Conservation (phyloP, 1,284 basidiomycete genomes). For the Leccinum cinnamomeum region DNA sequence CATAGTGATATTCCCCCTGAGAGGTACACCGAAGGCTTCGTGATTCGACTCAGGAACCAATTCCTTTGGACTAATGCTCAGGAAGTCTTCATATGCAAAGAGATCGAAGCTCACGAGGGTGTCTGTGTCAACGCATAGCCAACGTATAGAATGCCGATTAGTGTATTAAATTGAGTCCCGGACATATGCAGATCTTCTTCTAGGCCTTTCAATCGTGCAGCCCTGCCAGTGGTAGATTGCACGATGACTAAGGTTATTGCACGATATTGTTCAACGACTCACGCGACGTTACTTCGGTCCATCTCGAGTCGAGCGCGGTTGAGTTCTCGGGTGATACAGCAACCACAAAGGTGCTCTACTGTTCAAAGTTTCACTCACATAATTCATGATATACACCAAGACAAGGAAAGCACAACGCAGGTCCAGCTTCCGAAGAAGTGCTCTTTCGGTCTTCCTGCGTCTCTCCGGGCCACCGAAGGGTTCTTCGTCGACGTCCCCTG, state of each 20-base stretch:
- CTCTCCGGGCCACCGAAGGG: conserved; percentile 43
- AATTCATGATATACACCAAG: conserved; percentile 65
- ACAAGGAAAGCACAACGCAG: conserved; percentile 63
- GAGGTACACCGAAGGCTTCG: conserved; percentile 73
- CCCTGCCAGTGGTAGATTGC: conserved; percentile 38
- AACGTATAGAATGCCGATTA: conserved; percentile 74
- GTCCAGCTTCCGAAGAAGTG: conserved; percentile 63
- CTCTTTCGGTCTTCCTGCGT: conserved; percentile 46
- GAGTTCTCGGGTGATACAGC: neutral
- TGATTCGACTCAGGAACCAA: conserved; percentile 69
- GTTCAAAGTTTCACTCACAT: conserved; percentile 39
- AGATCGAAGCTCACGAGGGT: conserved; percentile 50
- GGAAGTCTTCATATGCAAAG: neutral
- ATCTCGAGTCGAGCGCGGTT: conserved; percentile 39
- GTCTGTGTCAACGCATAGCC: conserved; percentile 82
- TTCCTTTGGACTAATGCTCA: conserved; percentile 44
- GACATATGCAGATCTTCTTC: conserved; percentile 66
- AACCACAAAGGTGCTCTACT: neutral
- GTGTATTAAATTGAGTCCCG: conserved; percentile 66
- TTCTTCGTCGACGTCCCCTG: conserved; percentile 31
- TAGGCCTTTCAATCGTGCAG: conserved; percentile 68
- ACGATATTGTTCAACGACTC: conserved; percentile 3
- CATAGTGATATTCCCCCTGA: conserved; percentile 70
- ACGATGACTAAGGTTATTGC: neutral
- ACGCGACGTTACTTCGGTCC: conserved; percentile 69